Percentiles rank a stretch among this genome's conserved stretches.
Conservation (phyloP, 768 basidiomycete genomes). For the Terana coerulea region DNA sequence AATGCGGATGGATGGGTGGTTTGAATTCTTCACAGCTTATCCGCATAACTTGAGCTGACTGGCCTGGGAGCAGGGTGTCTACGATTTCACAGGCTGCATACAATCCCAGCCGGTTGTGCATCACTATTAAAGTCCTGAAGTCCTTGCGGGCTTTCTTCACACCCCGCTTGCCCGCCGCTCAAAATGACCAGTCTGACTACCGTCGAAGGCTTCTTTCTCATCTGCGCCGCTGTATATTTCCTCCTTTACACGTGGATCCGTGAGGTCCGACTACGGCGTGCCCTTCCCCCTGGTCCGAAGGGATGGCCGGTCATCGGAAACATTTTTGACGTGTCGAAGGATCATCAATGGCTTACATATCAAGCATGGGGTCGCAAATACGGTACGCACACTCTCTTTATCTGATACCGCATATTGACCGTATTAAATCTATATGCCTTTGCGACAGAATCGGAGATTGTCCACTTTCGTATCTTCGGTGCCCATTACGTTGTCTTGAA, state of each 20-base stretch:
- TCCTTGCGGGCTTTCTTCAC: no score
- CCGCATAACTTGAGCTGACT: no score
- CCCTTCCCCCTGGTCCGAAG: constrained; percentile 16
- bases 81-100: no score
- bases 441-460: constrained; percentile 16
- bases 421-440: background rate
- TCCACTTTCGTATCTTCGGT: constrained; percentile 20
- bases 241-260: no score
- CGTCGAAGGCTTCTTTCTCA: background rate
- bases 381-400: background rate
- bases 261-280: no score
- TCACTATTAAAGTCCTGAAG: no score
- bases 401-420: background rate
- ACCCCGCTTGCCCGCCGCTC: no score
- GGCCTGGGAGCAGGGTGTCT: no score
- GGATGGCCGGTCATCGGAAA: constrained; percentile 17
- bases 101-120: no score
- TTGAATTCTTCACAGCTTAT: no score
- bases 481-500: constrained; percentile 22
- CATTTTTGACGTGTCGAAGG: constrained; percentile 16
- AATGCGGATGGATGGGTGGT: no score
- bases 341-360: constrained; percentile 13
- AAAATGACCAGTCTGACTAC: no score
- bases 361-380: constrained; percentile 15
- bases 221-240: background rate